Conservation (phyloP, 106 monocot genomes). For the Acorus calamus region DNA sequence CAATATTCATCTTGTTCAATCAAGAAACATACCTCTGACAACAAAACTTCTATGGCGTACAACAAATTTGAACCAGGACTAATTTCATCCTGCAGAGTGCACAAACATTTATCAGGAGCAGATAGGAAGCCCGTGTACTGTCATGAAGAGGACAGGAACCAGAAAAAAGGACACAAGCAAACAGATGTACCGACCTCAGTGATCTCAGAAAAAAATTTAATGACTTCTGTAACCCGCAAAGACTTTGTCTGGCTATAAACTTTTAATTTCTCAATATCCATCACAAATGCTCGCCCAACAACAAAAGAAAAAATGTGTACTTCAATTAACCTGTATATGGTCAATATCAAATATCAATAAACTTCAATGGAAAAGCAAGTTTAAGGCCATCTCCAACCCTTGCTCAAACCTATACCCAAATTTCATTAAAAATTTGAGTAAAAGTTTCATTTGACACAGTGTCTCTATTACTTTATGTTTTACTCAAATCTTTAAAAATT, state of each 20-base stretch:
- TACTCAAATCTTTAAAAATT: no score
- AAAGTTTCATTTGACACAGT: no score
- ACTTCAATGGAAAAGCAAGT: no score
- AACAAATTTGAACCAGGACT: conserved; percentile 86
- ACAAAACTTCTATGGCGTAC: conserved; percentile 84
- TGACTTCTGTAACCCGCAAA: conserved; percentile 52
- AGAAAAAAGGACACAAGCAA: not conserved
- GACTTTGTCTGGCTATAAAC: conserved; percentile 54
- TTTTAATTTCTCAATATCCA: conserved; percentile 91
- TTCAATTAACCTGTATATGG: conserved; percentile 77
- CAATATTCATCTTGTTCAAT: not conserved
- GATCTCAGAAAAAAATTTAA: conserved; percentile 69
- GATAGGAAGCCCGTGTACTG: not conserved
- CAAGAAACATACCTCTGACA: conserved; percentile 68
- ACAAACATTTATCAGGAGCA: conserved; percentile 1
- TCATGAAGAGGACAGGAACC: not conserved
- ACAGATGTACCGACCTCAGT: conserved; percentile 40
- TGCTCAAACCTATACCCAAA: no score
- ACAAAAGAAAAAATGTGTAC: conserved; percentile 99
- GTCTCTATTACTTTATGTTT: no score
- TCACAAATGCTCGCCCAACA: conserved; percentile 98
- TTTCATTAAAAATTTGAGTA: no score
- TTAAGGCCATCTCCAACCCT: no score
- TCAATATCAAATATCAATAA: not conserved
- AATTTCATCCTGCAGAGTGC: conserved; percentile 57